These are phyloP conservation scores for Saksenaea oblongispora DNA, from an alignment of 371 early-diverging fungal genomes.

Conservation along the genomic window DNA sequence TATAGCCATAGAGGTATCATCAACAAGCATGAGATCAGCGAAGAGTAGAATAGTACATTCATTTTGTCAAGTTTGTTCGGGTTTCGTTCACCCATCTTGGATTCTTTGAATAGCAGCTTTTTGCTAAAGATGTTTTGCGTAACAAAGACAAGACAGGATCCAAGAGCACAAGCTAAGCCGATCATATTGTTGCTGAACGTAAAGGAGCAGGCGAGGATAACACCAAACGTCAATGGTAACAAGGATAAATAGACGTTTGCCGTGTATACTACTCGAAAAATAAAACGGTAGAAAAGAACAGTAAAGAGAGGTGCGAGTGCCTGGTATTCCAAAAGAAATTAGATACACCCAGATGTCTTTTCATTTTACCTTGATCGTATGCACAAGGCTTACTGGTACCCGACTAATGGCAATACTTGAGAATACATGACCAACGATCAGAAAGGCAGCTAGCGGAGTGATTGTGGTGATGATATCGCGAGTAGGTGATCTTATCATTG, in stretches of 20 bases:
- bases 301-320: slow-evolving; percentile 89
- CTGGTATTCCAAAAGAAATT: slow-evolving; percentile 35
- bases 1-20: slow-evolving; percentile 86
- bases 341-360: slow-evolving; percentile 1
- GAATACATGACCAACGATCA: slow-evolving; percentile 85
- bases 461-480: slow-evolving; percentile 60
- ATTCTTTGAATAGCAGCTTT: slow-evolving; percentile 64
- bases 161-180: slow-evolving; percentile 74
- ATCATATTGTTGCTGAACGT: slow-evolving; percentile 57
- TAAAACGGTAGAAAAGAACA: slow-evolving; percentile 71
- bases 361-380: slow-evolving; percentile 84
- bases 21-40: slow-evolving; percentile 64
- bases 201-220: slow-evolving; percentile 67
- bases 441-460: slow-evolving; percentile 73
- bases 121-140: slow-evolving; percentile 85
- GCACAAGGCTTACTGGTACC: slow-evolving; percentile 83
- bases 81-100: slow-evolving; percentile 36
- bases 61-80: slow-evolving; percentile 81
- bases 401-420: slow-evolving; percentile 74
- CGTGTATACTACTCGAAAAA: slow-evolving; percentile 67
- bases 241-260: slow-evolving; percentile 73
- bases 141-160: slow-evolving; percentile 79
- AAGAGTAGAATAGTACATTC: slow-evolving; percentile 80
- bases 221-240: slow-evolving; percentile 83
- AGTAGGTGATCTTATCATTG: slow-evolving; percentile 57